A percentile compares a stretch with the other conserved stretches of the same genome.
These are phyloP conservation scores for Vaccinium corymbosum DNA, from an alignment of 148 eudicot species.

Conservation along the genomic window DNA sequence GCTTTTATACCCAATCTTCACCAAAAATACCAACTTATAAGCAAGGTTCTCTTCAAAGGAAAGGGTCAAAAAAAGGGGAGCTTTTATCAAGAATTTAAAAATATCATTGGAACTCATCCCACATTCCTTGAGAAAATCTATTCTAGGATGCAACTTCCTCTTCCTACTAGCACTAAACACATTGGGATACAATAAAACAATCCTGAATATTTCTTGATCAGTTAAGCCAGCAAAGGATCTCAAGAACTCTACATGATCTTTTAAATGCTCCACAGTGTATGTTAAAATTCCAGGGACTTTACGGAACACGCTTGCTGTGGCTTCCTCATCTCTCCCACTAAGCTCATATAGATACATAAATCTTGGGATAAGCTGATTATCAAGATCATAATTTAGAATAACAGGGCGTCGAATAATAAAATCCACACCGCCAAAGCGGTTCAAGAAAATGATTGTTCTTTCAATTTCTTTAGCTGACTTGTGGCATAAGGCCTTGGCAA, in stretches of 20 bases:
- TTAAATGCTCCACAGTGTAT: slow-evolving; percentile 59
- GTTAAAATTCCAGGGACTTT: slow-evolving; percentile 70
- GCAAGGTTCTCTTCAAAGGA: slow-evolving; percentile 80
- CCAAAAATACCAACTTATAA: slow-evolving; percentile 57
- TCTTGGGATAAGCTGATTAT: slow-evolving; percentile 65
- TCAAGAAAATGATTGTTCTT: slow-evolving; percentile 50
- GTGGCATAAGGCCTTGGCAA: slow-evolving; percentile 63
- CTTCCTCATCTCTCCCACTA: slow-evolving; percentile 63
- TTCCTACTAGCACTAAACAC: slow-evolving; percentile 77
- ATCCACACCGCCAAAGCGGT: slow-evolving; percentile 58
- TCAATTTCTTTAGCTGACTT: slow-evolving; percentile 63
- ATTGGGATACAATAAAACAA: slow-evolving; percentile 68
- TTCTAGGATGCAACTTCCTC: slow-evolving; percentile 72
- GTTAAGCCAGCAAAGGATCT: slow-evolving; percentile 68
- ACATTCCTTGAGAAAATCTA: slow-evolving; percentile 76
- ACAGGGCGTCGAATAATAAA: slow-evolving; percentile 68
- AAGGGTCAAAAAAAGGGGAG: slow-evolving; percentile 69
- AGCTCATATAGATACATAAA: slow-evolving; percentile 57
- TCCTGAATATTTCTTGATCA: slow-evolving; percentile 65
- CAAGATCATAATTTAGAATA: slow-evolving; percentile 69
- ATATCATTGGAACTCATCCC: slow-evolving; percentile 73
- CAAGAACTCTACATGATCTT: slow-evolving; percentile 73
- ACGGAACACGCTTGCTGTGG: slow-evolving; percentile 46
- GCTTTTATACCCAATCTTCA: slow-evolving; percentile 72
- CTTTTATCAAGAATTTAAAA: slow-evolving; percentile 59